phyloP scores from a whole-genome alignment of 306 rosid genomes.

The Myrica gale region DNA sequence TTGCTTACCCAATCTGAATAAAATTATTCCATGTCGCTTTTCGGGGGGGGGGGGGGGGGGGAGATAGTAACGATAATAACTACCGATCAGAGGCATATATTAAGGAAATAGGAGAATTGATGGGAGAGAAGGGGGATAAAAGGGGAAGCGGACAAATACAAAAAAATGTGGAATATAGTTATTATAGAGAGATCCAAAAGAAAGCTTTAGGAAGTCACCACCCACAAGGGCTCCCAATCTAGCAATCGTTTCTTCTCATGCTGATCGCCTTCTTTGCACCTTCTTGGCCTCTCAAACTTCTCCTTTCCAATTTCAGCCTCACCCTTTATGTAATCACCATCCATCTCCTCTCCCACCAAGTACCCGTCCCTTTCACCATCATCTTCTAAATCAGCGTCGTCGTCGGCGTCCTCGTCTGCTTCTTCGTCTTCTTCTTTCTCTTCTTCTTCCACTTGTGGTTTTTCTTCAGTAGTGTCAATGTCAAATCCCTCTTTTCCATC shows the following conservation, averaged over 20 bases:
- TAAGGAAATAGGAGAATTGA: constrained; percentile 21
- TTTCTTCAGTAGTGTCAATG: constrained; percentile 25
- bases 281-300: constrained; percentile 41
- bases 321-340: constrained; percentile 11
- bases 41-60: constrained; percentile 19
- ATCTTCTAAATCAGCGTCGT: constrained; percentile 11
- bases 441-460: constrained; percentile 19
- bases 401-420: not conserved
- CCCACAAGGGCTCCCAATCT: constrained; percentile 53
- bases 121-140: not conserved
- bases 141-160: constrained; percentile 31
- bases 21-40: not conserved
- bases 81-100: constrained; percentile 38
- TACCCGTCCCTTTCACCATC: constrained; percentile 11
- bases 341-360: constrained; percentile 14
- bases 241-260: constrained; percentile 44
- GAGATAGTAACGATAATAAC: constrained; percentile 53
- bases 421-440: not conserved
- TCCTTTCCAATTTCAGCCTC: constrained; percentile 44
- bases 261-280: constrained; percentile 62
- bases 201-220: constrained; percentile 47
- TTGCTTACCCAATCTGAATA: not conserved
- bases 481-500: constrained; percentile 27
- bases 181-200: constrained; percentile 16
- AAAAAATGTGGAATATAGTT: constrained; percentile 19